Conservation (phyloP, 768 basidiomycete genomes). For the Auricularia cornea region DNA sequence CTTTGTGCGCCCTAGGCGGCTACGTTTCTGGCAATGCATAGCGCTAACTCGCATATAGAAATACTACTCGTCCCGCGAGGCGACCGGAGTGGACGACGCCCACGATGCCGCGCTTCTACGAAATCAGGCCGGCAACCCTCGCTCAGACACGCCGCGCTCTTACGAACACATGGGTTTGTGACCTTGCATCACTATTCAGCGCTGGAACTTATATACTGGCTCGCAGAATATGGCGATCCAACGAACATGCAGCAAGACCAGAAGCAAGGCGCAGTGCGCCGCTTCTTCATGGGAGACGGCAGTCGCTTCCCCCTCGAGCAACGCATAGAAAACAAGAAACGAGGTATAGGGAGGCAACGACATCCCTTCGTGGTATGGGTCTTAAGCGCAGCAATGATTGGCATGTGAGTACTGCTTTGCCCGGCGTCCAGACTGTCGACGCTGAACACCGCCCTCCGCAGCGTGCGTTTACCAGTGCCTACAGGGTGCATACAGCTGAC, state of each 20-base stretch:
- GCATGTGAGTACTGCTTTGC: slow-evolving; percentile 16
- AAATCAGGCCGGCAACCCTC: slow-evolving; percentile 36
- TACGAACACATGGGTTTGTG: slow-evolving; percentile 13
- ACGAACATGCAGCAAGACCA: slow-evolving; percentile 16
- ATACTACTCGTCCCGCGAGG: slow-evolving; percentile 10
- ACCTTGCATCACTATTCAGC: neutral
- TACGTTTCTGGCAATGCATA: neutral
- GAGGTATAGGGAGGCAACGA: slow-evolving; percentile 74
- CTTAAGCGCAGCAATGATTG: slow-evolving; percentile 25
- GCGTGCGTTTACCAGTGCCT: slow-evolving; percentile 32
- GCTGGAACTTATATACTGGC: neutral
- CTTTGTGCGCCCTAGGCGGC: neutral
- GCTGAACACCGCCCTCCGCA: slow-evolving; percentile 1
- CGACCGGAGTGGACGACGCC: slow-evolving; percentile 11
- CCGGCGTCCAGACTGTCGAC: slow-evolving; percentile 7
- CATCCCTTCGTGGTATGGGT: slow-evolving; percentile 53
- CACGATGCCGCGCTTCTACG: slow-evolving; percentile 35
- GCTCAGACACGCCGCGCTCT: slow-evolving; percentile 43
- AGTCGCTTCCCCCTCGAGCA: slow-evolving; percentile 61
- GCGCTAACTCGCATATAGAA: slow-evolving; percentile 5
- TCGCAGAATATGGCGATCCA: slow-evolving; percentile 59
- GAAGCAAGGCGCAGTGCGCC: slow-evolving; percentile 34
- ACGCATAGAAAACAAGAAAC: slow-evolving; percentile 80
- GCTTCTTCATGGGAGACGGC: slow-evolving; percentile 5
- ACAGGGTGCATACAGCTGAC: neutral